These are phyloP conservation scores for Onygena corvina DNA, from an alignment of 2,329 filamentous ascomycete genomes.

Conservation along the genomic window DNA sequence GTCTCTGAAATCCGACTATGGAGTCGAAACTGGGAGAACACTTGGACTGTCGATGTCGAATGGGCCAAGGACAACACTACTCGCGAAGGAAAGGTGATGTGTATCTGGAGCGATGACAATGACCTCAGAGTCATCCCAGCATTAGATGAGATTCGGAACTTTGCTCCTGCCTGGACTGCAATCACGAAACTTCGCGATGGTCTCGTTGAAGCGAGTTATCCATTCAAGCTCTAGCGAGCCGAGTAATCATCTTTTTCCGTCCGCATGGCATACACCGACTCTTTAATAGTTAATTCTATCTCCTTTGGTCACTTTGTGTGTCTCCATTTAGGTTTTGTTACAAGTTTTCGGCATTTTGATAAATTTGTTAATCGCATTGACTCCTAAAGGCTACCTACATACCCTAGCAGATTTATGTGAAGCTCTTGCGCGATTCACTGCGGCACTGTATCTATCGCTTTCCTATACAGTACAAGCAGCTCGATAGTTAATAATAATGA, in stretches of 20 bases:
- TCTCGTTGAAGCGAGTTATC: conserved; percentile 66
- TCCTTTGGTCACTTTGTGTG: no score
- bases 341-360: no score
- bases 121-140: conserved; percentile 60
- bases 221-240: conserved; percentile 34
- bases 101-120: conserved; percentile 83
- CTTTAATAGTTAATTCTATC: no score
- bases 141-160: conserved; percentile 65
- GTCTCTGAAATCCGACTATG: conserved; percentile 63
- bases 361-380: no score
- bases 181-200: conserved; percentile 65
- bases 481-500: background rate
- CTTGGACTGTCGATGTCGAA: conserved; percentile 63
- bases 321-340: no score
- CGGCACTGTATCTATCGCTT: no score
- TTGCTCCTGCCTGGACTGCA: conserved; percentile 66
- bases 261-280: background rate
- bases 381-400: no score
- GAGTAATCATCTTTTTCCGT: background rate
- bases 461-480: no score
- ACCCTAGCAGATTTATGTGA: no score
- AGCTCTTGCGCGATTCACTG: no score
- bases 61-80: conserved; percentile 42
- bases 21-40: conserved; percentile 64
- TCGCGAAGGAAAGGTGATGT: conserved; percentile 57